These are phyloP conservation scores for Adiantum capillusveneris DNA, from an alignment of 75 land plant genomes.

Conservation along the genomic window DNA sequence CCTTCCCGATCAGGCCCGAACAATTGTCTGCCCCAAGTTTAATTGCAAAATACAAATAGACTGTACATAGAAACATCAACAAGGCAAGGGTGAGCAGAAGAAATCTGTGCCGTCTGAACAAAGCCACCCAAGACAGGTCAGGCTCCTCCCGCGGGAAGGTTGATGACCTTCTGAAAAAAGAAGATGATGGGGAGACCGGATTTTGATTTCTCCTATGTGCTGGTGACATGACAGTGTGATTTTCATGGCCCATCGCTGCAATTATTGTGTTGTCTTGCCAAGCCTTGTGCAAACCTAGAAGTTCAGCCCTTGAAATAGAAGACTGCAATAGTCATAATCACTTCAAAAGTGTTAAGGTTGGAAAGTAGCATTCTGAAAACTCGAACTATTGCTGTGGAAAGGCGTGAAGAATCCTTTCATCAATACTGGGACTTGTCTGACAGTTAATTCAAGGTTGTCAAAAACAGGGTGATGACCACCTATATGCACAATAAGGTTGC, in stretches of 20 bases:
- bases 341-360: too few relatives aligned
- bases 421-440: too few relatives aligned
- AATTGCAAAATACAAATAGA: conserved; percentile 84
- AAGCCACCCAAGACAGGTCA: conserved; percentile 50
- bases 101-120: conserved; percentile 57
- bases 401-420: too few relatives aligned
- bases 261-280: too few relatives aligned
- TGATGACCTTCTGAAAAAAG: conserved; percentile 21
- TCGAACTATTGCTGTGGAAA: too few relatives aligned
- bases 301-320: too few relatives aligned
- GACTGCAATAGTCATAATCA: too few relatives aligned
- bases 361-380: too few relatives aligned
- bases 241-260: conserved; percentile 37
- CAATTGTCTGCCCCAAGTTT: conserved; percentile 52
- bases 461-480: too few relatives aligned
- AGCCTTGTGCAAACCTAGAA: too few relatives aligned
- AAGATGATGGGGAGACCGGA: conserved; percentile 30
- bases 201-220: conserved; percentile 50
- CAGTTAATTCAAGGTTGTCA: too few relatives aligned
- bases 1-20: conserved; percentile 44
- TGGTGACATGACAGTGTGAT: conserved; percentile 31
- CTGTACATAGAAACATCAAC: conserved; percentile 58
- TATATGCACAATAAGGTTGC: too few relatives aligned
- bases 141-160: conserved; percentile 27
- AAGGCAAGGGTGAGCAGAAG: conserved; percentile 55